Base-by-base conservation (phyloP, 2,329 filamentous ascomycete species). In the Fusarium setosum region DNA sequence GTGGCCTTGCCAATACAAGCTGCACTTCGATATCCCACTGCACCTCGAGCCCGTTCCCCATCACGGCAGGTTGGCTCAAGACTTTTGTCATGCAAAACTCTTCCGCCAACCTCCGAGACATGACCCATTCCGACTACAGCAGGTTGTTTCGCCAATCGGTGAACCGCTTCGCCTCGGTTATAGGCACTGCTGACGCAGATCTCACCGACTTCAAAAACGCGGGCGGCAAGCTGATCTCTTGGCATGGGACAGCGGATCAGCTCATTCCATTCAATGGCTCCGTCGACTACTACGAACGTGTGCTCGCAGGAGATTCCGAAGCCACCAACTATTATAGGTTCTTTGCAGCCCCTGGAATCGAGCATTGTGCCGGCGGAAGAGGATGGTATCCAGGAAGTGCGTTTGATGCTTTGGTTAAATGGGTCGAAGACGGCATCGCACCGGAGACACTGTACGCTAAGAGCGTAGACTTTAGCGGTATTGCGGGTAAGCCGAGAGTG, bases 241-340 rank as follows among this genome's bases (percentile, higher is more conserved):
- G 67, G 61, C 67, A 70, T n/a, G 67, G 67, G 2, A 62, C 65
- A 8, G 56, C 59, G 2, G 67, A 70, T 35, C n/a, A 65, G 0
- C 26, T 65, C 0, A 62, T 68, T 1, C 57, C 63, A 0, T 34
- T 32, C 10, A 55, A 66, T 10, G 61, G 63, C 15, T 68, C 67
- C 0, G 29, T 59, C 1, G 52, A 67, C 3, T 70, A 69, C 11
- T 65, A 59, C 2, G 31, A 67, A 0, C 57, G 56, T 3, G 56
- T 70, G 3, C 35, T 67, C 0, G 5, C 56, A 1, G 20, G 18
- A 1, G 62, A 65, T 1, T 12, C 58, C 0, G 10, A 53, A 0
- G 64, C 57, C 0, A 15, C 20, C 2, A 55, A 69, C 1, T 70
- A 61, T 20, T 69, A 67, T 10, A 41, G 63, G 1, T 59, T 68